A percentile compares a stretch with the other conserved stretches of the same genome.
Conservation (phyloP, 208 protist species). For the Acanthamoeba sp. region DNA sequence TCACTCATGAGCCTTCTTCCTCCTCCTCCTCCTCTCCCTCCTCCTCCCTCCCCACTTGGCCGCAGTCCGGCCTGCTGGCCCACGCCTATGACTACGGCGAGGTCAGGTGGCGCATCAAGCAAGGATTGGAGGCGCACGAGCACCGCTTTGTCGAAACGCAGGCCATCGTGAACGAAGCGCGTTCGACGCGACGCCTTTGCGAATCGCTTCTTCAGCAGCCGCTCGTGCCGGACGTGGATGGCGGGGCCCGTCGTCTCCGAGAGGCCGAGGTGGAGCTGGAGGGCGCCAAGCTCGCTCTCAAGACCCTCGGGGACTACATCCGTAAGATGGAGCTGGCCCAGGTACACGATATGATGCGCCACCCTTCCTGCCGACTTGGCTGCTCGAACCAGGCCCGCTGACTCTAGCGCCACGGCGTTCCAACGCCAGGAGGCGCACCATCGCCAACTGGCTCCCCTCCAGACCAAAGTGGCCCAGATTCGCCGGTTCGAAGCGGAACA, state of each 20-base stretch:
- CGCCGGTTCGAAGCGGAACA: neutral
- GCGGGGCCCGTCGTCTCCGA: neutral
- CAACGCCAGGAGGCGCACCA: constrained; percentile 6
- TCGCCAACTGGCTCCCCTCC: constrained; percentile 4
- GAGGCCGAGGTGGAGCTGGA: neutral
- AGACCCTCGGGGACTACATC: neutral
- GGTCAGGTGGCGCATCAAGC: constrained; percentile 1
- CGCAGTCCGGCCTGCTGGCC: neutral
- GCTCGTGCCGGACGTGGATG: neutral
- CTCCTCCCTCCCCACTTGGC: no score
- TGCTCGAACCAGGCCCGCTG: neutral
- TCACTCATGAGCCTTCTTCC: no score
- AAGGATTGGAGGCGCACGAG: neutral
- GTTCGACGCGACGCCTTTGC: neutral
- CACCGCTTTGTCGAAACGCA: constrained; percentile 24
- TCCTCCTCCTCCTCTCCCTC: no score
- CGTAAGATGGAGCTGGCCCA: neutral
- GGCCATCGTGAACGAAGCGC: neutral
- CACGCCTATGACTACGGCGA: neutral
- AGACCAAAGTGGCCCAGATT: neutral
- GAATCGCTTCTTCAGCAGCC: neutral
- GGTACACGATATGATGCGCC: neutral
- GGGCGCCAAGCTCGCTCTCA: constrained; percentile 1
- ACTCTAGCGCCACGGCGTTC: neutral
- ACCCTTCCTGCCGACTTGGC: neutral